Conservation (phyloP, 495 filamentous ascomycete species). For the Neurospora intermedia region DNA sequence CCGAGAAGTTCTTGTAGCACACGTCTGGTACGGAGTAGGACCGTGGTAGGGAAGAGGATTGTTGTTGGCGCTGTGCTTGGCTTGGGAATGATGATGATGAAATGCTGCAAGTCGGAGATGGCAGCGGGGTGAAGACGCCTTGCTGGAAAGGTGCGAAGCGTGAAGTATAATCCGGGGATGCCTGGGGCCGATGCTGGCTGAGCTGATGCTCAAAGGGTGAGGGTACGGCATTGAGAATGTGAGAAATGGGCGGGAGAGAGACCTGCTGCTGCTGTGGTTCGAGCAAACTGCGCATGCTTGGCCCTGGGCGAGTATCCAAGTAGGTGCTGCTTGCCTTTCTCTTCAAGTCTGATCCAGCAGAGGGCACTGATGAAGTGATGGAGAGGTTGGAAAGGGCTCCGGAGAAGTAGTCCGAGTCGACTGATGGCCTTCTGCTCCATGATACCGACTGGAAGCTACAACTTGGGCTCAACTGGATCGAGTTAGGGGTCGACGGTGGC, state of each 20-base stretch:
- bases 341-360: not conserved
- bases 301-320: not conserved
- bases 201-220: not conserved
- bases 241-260: slow-evolving; percentile 8
- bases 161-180: not conserved
- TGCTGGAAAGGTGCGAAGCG: not conserved
- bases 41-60: not conserved
- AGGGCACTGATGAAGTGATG: not conserved
- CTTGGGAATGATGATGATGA: not conserved
- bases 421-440: not conserved
- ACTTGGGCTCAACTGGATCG: not conserved
- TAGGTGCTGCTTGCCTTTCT: not conserved
- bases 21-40: not conserved
- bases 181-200: not conserved
- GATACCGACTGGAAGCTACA: not conserved
- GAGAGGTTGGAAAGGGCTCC: not conserved
- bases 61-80: not conserved
- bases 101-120: not conserved
- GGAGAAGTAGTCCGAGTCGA: not conserved
- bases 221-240: slow-evolving; percentile 4
- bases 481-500: not conserved
- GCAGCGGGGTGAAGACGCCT: not conserved
- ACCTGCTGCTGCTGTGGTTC: not conserved
- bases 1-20: not conserved
- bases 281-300: not conserved